Base-by-base conservation (phyloP, 192 early-diverging fungal species). In the Coemansia sp. region DNA sequence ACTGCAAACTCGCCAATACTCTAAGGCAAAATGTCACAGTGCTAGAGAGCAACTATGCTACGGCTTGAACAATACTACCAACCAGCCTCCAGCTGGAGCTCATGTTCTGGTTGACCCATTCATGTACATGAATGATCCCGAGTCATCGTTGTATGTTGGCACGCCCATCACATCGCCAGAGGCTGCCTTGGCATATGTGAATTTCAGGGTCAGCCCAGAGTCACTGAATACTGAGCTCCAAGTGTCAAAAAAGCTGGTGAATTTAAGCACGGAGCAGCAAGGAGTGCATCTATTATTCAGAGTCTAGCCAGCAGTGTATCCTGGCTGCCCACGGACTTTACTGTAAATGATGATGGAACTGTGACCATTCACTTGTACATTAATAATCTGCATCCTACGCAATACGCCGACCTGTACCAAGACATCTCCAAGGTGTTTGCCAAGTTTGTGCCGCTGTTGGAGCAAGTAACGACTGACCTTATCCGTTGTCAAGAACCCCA, bases 381-480 rank as follows among this genome's bases (percentile, higher is more conserved):
- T 32, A 56, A 56, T 36, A 56, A 56, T 21, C 21, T 56, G 53
- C 53, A 56, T 37, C 53, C 53, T 14, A 37, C 6, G 0, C 32
- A 19, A 22, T 22, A 56, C 39, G 53, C 17, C 9, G 36, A 11
- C 1, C 17, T 56, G 36, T 39, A 56, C 19, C 5, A 35, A 12
- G 5, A 9, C 2, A 37, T 56, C 22, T 15, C 32, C 11, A 35
- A 39, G 21, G 34, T 39, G n/a, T 56, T 56, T 37, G 33, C 53
- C 8, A 37, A 24, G 11, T 3, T 56, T 18, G 9, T 56, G 9
- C 53, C 53, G 14, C 10, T 56, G 75, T 82, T 90, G 29, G 84
- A 88, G 60, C 48, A 74, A 7, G 68, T 82, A 8, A 32, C 53
- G 8, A 67, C 57, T 3, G 65, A 67, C n/a, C 18, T 59, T n/a